Percentiles rank a stretch among this genome's conserved stretches.
Evolutionary conservation across 1,284 basidiomycete genomes (phyloP).

Genomic region (Fomitopsis palustris): DNA sequence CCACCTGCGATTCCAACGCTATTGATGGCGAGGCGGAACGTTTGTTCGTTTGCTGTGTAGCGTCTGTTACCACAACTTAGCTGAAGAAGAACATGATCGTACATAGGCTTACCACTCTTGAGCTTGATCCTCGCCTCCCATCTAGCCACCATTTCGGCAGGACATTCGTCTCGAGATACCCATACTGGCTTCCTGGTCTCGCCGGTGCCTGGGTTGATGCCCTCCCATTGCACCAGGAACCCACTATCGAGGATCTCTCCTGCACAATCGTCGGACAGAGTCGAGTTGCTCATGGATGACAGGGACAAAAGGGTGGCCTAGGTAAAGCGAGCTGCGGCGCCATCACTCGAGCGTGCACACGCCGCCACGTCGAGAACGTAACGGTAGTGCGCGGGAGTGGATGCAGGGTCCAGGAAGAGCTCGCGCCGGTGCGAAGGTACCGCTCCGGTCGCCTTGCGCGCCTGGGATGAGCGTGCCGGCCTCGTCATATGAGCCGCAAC

Average conservation of each 20-base stretch:
- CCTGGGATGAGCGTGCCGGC: background rate
- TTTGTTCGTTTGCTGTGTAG: background rate
- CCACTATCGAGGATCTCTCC: constrained; percentile 9
- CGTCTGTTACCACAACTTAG: background rate
- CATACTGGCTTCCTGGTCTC: constrained; percentile 9
- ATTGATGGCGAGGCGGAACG: background rate
- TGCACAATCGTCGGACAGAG: background rate
- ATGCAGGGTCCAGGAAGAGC: no score
- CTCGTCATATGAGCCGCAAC: background rate
- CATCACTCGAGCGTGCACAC: background rate
- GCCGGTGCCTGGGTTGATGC: constrained; percentile 8
- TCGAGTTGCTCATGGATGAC: background rate
- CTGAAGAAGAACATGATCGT: background rate
- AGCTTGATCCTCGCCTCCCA: background rate
- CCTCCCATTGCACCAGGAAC: constrained; percentile 8
- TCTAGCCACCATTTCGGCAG: background rate
- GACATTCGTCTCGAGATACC: constrained; percentile 1
- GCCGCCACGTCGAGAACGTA: background rate
- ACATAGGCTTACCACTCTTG: background rate
- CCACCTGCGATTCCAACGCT: background rate
- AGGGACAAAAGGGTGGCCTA: background rate
- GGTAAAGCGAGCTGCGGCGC: background rate
- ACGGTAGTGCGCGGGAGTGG: background rate
- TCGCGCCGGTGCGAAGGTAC: background rate
- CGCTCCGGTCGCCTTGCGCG: background rate